Percentiles rank a stretch among this genome's conserved stretches.
Evolutionary conservation across 169 alveolate species (phyloP).

Genomic region (Eimeria acervulina): DNA sequence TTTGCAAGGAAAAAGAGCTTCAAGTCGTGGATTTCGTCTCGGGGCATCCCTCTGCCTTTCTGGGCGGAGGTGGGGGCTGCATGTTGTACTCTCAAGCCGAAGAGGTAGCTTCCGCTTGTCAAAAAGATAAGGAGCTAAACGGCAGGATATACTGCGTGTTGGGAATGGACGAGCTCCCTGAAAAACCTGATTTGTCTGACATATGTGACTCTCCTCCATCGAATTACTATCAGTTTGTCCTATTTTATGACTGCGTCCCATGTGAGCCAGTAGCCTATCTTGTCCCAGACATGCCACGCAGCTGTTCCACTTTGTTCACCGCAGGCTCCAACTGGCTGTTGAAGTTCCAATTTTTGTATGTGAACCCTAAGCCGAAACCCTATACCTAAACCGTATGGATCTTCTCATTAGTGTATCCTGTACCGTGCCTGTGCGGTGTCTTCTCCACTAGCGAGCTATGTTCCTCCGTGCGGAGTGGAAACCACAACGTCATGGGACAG

Average conservation of each 20-base stretch:
- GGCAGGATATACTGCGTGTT: constrained; percentile 71
- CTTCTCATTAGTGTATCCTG: background rate
- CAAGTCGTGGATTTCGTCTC: constrained; percentile 43
- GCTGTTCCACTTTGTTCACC: background rate
- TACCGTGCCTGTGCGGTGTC: background rate
- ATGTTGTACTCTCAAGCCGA: constrained; percentile 50
- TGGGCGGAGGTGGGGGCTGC: constrained; percentile 13
- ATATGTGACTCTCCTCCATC: constrained; percentile 28
- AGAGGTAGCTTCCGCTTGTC: constrained; percentile 39
- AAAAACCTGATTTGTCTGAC: constrained; percentile 1
- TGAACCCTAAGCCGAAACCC: too few relatives aligned
- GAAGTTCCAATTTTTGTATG: too few relatives aligned
- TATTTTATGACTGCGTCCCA: constrained; percentile 44
- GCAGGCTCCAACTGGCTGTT: background rate
- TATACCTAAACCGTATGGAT: background rate
- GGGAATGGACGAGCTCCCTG: constrained; percentile 10
- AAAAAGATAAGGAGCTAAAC: constrained; percentile 24
- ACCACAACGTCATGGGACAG: constrained; percentile 36
- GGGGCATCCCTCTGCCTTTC: constrained; percentile 48
- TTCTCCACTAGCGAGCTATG: constrained; percentile 7
- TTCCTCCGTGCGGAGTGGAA: constrained; percentile 32
- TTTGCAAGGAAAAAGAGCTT: constrained; percentile 56
- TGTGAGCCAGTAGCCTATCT: background rate
- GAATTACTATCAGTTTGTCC: background rate
- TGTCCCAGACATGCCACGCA: background rate